Conservation (phyloP, 192 early-diverging fungal genomes). For the Coemansia sp. region DNA sequence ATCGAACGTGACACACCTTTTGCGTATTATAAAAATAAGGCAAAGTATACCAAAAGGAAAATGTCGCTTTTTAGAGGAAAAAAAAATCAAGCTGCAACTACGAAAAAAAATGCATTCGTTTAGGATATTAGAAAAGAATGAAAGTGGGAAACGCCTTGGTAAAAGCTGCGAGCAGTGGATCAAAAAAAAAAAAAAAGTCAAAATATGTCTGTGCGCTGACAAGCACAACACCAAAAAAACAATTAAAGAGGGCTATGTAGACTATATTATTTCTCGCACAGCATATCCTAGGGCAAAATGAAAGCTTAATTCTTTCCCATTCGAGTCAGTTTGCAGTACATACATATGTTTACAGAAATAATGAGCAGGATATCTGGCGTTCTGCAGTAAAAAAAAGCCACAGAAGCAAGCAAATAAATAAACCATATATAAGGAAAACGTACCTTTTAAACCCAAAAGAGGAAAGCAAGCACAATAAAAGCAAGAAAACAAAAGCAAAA, state of each 20-base stretch:
- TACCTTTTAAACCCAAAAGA: background rate
- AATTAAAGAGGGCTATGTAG: background rate
- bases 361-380: background rate
- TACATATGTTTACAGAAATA: background rate
- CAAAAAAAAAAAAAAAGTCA: conserved; percentile 3
- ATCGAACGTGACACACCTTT: no score
- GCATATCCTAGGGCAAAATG: background rate
- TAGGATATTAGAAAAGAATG: background rate
- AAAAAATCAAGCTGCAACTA: background rate
- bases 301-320: background rate
- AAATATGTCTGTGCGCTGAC: background rate
- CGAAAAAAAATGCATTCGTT: background rate
- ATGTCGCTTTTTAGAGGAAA: no score
- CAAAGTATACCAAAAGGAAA: no score
- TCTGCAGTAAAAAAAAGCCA: conserved; percentile 4
- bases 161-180: background rate
- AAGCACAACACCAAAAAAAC: background rate
- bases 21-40: no score
- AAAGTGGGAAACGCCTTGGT: no score
- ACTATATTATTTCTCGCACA: background rate
- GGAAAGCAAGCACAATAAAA: background rate
- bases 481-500: background rate
- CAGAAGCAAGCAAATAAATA: background rate
- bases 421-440: background rate
- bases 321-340: background rate